Base-by-base conservation (phyloP, 192 early-diverging fungal genomes). In the Backusella morwellensis region DNA sequence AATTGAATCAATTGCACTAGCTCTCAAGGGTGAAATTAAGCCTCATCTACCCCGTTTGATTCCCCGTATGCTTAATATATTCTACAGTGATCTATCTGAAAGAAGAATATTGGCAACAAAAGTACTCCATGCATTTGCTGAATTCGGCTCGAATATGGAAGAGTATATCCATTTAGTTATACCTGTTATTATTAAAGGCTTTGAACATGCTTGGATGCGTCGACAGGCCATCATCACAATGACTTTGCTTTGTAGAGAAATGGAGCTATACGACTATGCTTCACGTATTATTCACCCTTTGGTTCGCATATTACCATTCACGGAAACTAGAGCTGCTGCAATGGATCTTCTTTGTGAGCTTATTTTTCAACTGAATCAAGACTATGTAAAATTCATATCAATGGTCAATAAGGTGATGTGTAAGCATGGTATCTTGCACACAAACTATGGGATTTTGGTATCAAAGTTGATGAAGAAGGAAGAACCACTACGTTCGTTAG, bases 161-260 rank as follows among this genome's bases (percentile, higher is more conserved):
- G 96, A 94, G 75, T 98, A 97, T 74, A 86, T 98, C 80, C 93
- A 96, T 79, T 83, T 98, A 12, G 90, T 97, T 12, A 91, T 97
- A 70, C 96, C 95, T 15, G 88, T 90, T 4, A 84, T 98, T 15
- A 90, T 97, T 19, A 84, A 87, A 68, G 84, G 93, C 9, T 91
- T 98, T 78, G 95, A 98, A 1, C 91, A 93, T 0, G 67, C 85
- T 19, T 76, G 78, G 23, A 70, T 97, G 21, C 82, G 92, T n/a
- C 86, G 86, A 63, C 79, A 86, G 35, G 88, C 94, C 2, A 92
- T 97, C 29, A 80, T 83, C 68, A 91, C 92, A 6, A 89, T 95
- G n/a, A 91, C 90, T 1, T 82, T 90, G 5, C 79, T 97, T 12
- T 92, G 90, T 59, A 84, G 87, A 54, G 90, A 92, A 41, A 91